These are phyloP conservation scores for Xanthoconium separans DNA, from an alignment of 1,284 basidiomycete genomes.

Conservation along the genomic window DNA sequence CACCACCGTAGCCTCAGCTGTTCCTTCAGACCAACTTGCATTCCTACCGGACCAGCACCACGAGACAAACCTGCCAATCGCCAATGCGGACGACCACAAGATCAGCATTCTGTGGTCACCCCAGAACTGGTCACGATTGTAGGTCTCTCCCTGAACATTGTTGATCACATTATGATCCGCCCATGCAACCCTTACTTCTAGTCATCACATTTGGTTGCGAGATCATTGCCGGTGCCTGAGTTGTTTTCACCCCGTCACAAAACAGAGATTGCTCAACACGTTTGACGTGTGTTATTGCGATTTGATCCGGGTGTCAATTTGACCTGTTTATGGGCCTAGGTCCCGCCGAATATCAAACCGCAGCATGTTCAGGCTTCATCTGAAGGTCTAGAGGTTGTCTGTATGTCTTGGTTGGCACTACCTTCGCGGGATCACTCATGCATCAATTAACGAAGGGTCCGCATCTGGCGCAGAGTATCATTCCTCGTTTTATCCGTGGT, in stretches of 20 bases:
- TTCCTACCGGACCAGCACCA: constrained; percentile 16
- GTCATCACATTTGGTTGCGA: constrained; percentile 72
- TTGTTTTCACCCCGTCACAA: constrained; percentile 89
- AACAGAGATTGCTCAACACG: constrained; percentile 87
- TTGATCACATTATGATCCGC: neutral
- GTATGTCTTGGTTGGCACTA: constrained; percentile 34
- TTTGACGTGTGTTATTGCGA: constrained; percentile 56
- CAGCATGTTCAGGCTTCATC: constrained; percentile 55
- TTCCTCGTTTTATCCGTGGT: constrained; percentile 82
- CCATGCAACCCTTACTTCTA: constrained; percentile 26
- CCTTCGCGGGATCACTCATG: constrained; percentile 6
- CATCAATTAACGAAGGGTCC: constrained; percentile 47
- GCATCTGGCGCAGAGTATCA: constrained; percentile 52
- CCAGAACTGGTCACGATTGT: constrained; percentile 70
- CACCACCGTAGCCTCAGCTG: neutral
- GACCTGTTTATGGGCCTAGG: constrained; percentile 43
- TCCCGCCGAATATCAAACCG: constrained; percentile 73
- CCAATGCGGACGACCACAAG: constrained; percentile 55
- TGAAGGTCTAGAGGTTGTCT: constrained; percentile 69
- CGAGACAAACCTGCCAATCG: constrained; percentile 48
- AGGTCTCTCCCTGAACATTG: constrained; percentile 26
- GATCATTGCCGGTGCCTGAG: constrained; percentile 89
- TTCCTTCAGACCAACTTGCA: constrained; percentile 31
- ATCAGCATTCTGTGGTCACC: constrained; percentile 70
- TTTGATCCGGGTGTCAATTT: constrained; percentile 1